phyloP scores from a whole-genome alignment of 2,329 filamentous ascomycete species.

The Penicillium psychrosexuale region DNA sequence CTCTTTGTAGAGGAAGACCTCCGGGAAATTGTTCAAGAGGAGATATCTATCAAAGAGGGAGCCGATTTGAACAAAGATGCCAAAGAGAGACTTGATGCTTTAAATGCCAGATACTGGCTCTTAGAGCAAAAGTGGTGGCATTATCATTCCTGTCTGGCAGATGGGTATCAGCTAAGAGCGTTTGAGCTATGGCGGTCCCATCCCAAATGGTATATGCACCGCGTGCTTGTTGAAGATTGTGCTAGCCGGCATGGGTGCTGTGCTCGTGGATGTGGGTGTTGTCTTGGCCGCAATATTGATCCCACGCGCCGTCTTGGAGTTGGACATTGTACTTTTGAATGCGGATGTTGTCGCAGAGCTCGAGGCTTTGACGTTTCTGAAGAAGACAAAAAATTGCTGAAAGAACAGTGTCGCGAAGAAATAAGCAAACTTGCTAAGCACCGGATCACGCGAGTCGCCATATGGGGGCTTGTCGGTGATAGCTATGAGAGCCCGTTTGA shows the following conservation, averaged over 20 bases:
- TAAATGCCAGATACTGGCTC: background rate
- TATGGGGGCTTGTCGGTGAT: background rate
- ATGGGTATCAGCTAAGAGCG: background rate
- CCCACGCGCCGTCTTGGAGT: background rate
- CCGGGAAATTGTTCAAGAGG: background rate
- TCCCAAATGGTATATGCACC: no score
- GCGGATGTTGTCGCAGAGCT: background rate
- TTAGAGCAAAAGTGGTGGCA: background rate
- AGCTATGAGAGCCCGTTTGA: background rate
- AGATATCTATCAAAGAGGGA: background rate
- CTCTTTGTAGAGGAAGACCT: background rate
- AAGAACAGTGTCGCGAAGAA: background rate
- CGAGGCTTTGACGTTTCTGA: background rate
- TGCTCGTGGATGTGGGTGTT: background rate
- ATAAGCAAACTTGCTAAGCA: background rate
- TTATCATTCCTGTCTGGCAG: background rate
- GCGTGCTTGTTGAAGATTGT: no score
- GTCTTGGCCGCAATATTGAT: background rate
- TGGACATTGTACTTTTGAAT: background rate
- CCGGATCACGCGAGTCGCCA: background rate
- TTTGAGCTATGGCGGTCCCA: no score
- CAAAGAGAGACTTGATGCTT: background rate
- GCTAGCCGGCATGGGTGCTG: no score
- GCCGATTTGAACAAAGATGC: background rate
- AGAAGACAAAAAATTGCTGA: background rate